Base-by-base conservation (phyloP, 805 yeast genomes). In the Priceomyces medius region DNA sequence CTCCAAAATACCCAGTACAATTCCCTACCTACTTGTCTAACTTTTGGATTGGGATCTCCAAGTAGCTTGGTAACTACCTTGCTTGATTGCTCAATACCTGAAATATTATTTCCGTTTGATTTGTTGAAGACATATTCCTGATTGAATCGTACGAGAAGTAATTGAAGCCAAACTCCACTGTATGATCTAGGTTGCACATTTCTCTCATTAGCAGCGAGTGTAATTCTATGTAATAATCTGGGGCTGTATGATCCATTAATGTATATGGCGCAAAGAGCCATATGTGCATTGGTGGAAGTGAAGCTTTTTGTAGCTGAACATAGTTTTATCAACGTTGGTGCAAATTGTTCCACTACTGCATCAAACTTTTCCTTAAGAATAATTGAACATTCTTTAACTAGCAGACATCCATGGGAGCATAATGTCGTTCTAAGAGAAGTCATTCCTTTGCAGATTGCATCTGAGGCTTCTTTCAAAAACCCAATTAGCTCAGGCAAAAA, bases 391-490 rank as follows among this genome's bases (percentile, higher is more conserved):
- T 90, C 98, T 55, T 85, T 87, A 8, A 87, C 69, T 16, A 89
- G 59, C 43, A 83, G 87, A 55, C 95, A 85, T 0, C 89, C 87
- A 53, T 85, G 77, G 2, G 79, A 66, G 1, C 90, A 80, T 16
- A 93, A 68, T 0, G 97, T 85, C 0, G 99, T 93, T 54, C 99
- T 71, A 42, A 93, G 67, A 0, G 98, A 89, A 6, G 72, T 52
- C 1, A 81, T 71, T 0, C 88, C 79, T 50, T 86, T 88, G 39
- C 73, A 63, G 3, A 90, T 73, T 8, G 84, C 81, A 13, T 81
- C 89, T 3, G 64, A 42, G 2, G 56, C 17, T 3, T 58, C 64
- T 18, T 48, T 53, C 8, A 71, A 34, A 33, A 55, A 48, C 2
- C 35, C 14, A 2, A 73, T 58, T 31, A 85, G 55, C 1, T 58